These are phyloP conservation scores for Aspergillus hiratsukae DNA, from an alignment of 2,329 filamentous ascomycete genomes.

Conservation along the genomic window DNA sequence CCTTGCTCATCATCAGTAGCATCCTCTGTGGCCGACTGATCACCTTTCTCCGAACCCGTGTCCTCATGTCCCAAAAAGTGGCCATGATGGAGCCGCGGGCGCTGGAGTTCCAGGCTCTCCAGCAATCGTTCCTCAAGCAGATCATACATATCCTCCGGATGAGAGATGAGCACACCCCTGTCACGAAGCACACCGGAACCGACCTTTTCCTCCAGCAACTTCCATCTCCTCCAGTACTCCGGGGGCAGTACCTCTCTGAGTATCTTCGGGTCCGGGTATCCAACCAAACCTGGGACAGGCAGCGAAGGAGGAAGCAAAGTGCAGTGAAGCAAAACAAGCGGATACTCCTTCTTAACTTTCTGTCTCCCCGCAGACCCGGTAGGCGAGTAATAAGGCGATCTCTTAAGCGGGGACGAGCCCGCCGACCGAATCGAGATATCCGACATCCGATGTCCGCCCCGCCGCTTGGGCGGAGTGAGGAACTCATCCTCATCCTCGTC, in stretches of 20 bases:
- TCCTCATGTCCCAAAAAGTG: conserved; percentile 49
- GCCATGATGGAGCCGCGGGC: conserved; percentile 53
- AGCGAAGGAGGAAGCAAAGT: conserved; percentile 53
- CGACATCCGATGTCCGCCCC: conserved; percentile 24
- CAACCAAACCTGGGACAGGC: conserved; percentile 40
- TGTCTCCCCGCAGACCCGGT: conserved; percentile 23
- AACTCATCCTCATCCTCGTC: conserved; percentile 41
- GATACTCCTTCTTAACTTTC: conserved; percentile 45
- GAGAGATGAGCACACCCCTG: conserved; percentile 58
- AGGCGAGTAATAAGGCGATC: conserved; percentile 33
- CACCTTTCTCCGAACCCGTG: conserved; percentile 20
- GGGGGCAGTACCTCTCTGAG: conserved; percentile 49
- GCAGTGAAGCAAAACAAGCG: conserved; percentile 58
- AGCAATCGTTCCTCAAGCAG: conserved; percentile 58
- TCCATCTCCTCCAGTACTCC: conserved; percentile 43
- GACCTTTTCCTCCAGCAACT: conserved; percentile 51
- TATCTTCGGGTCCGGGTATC: conserved; percentile 34
- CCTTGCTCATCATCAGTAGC: conserved; percentile 35
- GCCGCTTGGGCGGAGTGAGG: conserved; percentile 31
- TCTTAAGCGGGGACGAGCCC: conserved; percentile 27
- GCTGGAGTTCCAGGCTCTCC: conserved; percentile 55
- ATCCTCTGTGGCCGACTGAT: conserved; percentile 26
- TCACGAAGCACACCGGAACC: conserved; percentile 52
- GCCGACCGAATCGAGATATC: conserved; percentile 30
- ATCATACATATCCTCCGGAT: conserved; percentile 59